Conservation (phyloP, 192 early-diverging fungal species). For the Coemansia sp. region DNA sequence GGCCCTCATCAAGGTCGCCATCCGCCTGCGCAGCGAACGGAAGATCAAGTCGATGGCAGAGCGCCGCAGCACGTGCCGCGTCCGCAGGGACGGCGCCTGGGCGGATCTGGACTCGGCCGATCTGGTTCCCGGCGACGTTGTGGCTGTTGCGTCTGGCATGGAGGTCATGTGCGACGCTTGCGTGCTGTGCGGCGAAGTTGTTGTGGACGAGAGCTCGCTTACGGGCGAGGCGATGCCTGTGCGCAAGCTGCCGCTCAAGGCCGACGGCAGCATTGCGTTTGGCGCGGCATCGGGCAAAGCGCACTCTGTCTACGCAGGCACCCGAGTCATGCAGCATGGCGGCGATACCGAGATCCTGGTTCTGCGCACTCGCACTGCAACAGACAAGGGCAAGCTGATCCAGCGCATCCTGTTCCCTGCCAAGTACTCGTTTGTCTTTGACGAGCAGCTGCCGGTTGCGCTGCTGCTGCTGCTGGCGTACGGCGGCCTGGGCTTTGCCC, state of each 20-base stretch:
- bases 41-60: constrained; percentile 65
- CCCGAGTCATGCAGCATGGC: constrained; percentile 63
- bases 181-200: constrained; percentile 67
- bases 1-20: constrained; percentile 61
- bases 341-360: constrained; percentile 64
- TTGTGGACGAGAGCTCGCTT: constrained; percentile 74
- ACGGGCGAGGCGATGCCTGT: constrained; percentile 84
- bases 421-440: constrained; percentile 74
- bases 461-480: constrained; percentile 67
- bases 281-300: constrained; percentile 45
- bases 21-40: constrained; percentile 58
- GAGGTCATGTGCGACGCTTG: constrained; percentile 71
- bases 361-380: constrained; percentile 65
- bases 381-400: constrained; percentile 70
- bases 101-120: constrained; percentile 52
- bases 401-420: constrained; percentile 77
- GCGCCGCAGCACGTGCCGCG: constrained; percentile 49
- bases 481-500: constrained; percentile 63
- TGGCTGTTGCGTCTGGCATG: constrained; percentile 51
- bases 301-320: constrained; percentile 72
- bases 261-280: constrained; percentile 52
- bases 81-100: constrained; percentile 68
- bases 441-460: constrained; percentile 77
- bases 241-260: constrained; percentile 69
- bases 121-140: constrained; percentile 72